A percentile compares a stretch with the other conserved stretches of the same genome.
phyloP scores from a whole-genome alignment of 768 basidiomycete species.

The Boletus reticuloceps region DNA sequence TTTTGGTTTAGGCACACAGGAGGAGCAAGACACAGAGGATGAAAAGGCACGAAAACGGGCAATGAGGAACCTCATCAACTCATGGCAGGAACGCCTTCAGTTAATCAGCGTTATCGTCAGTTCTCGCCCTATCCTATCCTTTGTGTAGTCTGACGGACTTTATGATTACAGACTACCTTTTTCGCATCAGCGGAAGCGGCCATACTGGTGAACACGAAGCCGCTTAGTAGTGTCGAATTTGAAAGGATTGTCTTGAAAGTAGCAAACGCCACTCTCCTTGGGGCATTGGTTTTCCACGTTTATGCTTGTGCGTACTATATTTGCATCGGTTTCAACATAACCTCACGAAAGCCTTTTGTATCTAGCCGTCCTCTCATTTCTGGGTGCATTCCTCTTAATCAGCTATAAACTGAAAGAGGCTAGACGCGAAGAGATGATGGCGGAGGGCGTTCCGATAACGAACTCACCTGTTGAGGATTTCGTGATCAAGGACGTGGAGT shows the following conservation, averaged over 20 bases:
- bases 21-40: constrained; percentile 49
- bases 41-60: constrained; percentile 43
- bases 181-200: constrained; percentile 59
- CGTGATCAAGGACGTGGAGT: not conserved
- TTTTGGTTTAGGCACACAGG: constrained; percentile 38
- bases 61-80: constrained; percentile 49
- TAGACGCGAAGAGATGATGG: constrained; percentile 43
- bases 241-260: constrained; percentile 20
- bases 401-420: constrained; percentile 55
- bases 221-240: constrained; percentile 16
- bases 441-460: constrained; percentile 24
- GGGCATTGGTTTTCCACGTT: constrained; percentile 51
- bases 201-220: constrained; percentile 45
- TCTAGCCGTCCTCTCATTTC: constrained; percentile 45
- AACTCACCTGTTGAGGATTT: constrained; percentile 14
- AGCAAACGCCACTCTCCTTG: constrained; percentile 48
- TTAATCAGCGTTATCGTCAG: constrained; percentile 58
- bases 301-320: constrained; percentile 42
- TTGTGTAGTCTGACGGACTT: not conserved
- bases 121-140: not conserved
- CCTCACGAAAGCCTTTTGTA: not conserved
- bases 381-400: constrained; percentile 57
- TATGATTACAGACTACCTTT: constrained; percentile 49
- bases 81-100: constrained; percentile 63
- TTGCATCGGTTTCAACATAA: not conserved